These are phyloP conservation scores for Citeromyces matritensis DNA, from an alignment of 805 yeast genomes.

Conservation along the genomic window DNA sequence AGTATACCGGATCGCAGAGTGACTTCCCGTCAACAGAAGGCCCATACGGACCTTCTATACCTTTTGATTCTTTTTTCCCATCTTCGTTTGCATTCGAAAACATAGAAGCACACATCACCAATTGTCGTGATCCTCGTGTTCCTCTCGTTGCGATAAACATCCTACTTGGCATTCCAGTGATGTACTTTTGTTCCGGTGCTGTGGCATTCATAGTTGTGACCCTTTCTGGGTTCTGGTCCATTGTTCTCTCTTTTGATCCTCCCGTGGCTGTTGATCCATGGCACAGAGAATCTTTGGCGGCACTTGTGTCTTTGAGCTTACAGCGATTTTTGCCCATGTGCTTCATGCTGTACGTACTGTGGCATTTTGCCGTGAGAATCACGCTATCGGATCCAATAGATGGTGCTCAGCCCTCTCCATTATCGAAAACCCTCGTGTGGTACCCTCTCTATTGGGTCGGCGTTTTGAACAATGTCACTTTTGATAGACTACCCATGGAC, in stretches of 20 bases:
- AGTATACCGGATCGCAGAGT: constrained; percentile 37
- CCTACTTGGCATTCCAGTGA: constrained; percentile 45
- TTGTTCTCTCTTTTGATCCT: constrained; percentile 64
- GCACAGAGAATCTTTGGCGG: constrained; percentile 29
- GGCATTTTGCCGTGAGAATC: constrained; percentile 28
- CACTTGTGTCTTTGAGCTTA: constrained; percentile 53
- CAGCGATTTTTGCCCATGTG: constrained; percentile 64
- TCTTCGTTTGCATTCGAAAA: constrained; percentile 48
- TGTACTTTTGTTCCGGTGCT: constrained; percentile 27
- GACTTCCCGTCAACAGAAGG: constrained; percentile 34
- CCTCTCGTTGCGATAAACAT: constrained; percentile 42
- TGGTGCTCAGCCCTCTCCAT: constrained; percentile 15
- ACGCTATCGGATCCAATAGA: background rate
- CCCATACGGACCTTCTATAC: constrained; percentile 36
- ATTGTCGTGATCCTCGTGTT: constrained; percentile 60
- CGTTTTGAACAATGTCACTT: constrained; percentile 70
- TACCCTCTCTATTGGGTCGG: constrained; percentile 79
- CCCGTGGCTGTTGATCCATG: constrained; percentile 40
- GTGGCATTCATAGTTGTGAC: constrained; percentile 48
- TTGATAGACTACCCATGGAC: constrained; percentile 82
- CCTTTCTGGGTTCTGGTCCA: constrained; percentile 73
- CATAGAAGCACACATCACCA: constrained; percentile 35
- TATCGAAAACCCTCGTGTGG: constrained; percentile 43
- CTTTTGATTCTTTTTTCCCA: constrained; percentile 63
- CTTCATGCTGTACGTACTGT: constrained; percentile 56